Conservation (phyloP, 2,329 filamentous ascomycete species). For the Fusarium devonianum region DNA sequence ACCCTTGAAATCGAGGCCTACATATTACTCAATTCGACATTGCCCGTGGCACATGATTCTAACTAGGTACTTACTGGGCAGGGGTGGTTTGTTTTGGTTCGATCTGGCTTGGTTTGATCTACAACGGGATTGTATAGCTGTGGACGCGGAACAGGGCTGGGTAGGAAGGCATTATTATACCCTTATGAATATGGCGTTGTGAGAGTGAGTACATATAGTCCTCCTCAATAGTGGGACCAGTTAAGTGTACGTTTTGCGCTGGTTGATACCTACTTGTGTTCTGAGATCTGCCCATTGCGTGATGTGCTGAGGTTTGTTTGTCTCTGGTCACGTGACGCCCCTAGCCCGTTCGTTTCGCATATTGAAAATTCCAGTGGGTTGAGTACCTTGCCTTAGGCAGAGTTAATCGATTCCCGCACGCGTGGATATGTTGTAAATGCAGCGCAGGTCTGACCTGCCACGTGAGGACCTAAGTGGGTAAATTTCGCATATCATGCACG, state of each 20-base stretch:
- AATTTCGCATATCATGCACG: background rate
- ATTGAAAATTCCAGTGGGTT: background rate
- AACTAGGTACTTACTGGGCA: background rate
- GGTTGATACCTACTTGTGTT: too few relatives aligned
- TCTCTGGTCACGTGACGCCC: background rate
- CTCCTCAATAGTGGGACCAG: background rate
- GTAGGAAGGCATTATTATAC: slow-evolving; percentile 24
- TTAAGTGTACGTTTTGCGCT: too few relatives aligned
- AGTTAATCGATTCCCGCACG: too few relatives aligned
- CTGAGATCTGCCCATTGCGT: too few relatives aligned
- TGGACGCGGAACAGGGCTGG: background rate
- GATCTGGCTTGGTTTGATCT: background rate
- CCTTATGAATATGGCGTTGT: slow-evolving; percentile 24
- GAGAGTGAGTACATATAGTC: background rate
- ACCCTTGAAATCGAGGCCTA: too few relatives aligned
- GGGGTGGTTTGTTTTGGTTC: slow-evolving; percentile 6
- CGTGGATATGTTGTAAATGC: background rate
- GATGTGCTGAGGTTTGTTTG: too few relatives aligned
- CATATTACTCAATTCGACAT: too few relatives aligned
- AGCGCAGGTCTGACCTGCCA: background rate
- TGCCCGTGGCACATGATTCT: too few relatives aligned
- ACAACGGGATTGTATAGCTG: too few relatives aligned
- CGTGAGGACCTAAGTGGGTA: slow-evolving; percentile 3
- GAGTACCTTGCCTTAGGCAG: background rate
- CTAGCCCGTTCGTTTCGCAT: background rate